Evolutionary conservation across 164 flowering plant genomes (phyloP).

Genomic region (Hamamelis virginiana): DNA sequence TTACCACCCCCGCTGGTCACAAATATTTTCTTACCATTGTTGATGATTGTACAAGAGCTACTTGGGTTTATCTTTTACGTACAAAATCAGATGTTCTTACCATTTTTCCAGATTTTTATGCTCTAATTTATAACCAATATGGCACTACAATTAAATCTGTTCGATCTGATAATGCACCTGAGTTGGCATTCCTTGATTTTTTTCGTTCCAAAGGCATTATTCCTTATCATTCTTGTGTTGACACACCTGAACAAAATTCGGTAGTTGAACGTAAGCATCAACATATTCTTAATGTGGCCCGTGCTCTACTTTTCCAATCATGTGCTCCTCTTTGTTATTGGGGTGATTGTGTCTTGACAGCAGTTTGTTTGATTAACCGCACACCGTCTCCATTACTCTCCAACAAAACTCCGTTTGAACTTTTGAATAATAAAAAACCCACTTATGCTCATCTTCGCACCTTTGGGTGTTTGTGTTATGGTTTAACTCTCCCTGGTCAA

Average conservation of each 20-base stretch:
- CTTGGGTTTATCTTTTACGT: slow-evolving; percentile 7
- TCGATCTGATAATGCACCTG: too few species aligned
- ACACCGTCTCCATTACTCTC: background rate
- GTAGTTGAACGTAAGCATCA: too few species aligned
- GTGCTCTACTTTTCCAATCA: too few species aligned
- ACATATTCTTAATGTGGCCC: too few species aligned
- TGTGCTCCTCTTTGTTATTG: too few species aligned
- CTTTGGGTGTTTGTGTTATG: slow-evolving; percentile 1
- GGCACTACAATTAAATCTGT: background rate
- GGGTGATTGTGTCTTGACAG: too few species aligned
- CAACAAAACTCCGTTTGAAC: background rate
- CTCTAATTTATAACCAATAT: background rate
- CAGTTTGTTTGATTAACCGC: background rate
- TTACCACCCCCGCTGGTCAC: background rate
- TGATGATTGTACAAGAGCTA: slow-evolving; percentile 9
- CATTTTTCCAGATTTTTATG: background rate
- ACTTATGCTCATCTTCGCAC: background rate
- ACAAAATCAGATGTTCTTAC: background rate
- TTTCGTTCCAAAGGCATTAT: background rate
- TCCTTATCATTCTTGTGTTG: background rate
- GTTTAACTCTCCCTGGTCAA: background rate
- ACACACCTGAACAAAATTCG: background rate
- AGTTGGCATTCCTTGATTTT: background rate
- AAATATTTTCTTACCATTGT: slow-evolving; percentile 9
- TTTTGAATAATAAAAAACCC: background rate